phyloP scores from a whole-genome alignment of 2,329 filamentous ascomycete genomes.

The Neoarthrinium moseri region DNA sequence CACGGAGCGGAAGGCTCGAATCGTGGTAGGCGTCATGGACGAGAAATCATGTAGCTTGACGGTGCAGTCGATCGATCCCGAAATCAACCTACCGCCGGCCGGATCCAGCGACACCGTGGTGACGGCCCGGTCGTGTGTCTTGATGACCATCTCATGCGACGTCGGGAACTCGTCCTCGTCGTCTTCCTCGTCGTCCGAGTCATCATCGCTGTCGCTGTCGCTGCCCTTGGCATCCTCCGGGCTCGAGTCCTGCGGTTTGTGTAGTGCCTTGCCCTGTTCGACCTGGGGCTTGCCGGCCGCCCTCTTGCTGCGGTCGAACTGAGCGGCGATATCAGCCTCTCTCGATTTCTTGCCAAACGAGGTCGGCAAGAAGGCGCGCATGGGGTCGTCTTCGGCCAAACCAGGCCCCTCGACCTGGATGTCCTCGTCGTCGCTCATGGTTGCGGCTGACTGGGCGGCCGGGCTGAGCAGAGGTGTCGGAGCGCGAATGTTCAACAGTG shows the following conservation, averaged over 20 bases:
- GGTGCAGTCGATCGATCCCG: slow-evolving; percentile 87
- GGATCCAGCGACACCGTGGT: slow-evolving; percentile 84
- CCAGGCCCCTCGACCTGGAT: slow-evolving; percentile 54
- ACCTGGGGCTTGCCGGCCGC: slow-evolving; percentile 32
- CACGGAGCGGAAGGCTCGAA: slow-evolving; percentile 89
- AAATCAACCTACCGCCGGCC: slow-evolving; percentile 79
- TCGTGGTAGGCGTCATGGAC: slow-evolving; percentile 90
- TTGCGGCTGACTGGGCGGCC: slow-evolving; percentile 8
- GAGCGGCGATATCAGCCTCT: slow-evolving; percentile 71
- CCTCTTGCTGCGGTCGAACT: slow-evolving; percentile 78
- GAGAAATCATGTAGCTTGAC: slow-evolving; percentile 94
- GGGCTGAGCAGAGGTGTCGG: neutral
- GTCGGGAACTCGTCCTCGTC: slow-evolving; percentile 88
- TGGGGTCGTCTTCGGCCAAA: slow-evolving; percentile 62
- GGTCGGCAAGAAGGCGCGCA: slow-evolving; percentile 75
- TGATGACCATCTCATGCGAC: slow-evolving; percentile 88
- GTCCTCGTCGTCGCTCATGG: slow-evolving; percentile 62
- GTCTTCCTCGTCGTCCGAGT: slow-evolving; percentile 60
- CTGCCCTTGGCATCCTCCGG: slow-evolving; percentile 29
- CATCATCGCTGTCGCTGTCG: slow-evolving; percentile 42
- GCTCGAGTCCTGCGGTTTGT: slow-evolving; percentile 19
- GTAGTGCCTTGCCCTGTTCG: slow-evolving; percentile 28
- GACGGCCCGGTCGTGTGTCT: slow-evolving; percentile 86
- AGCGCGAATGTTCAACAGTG: slow-evolving; percentile 2
- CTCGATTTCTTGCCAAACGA: slow-evolving; percentile 83